Base-by-base conservation (phyloP, 768 basidiomycete species). In the Agrocybe praecox region DNA sequence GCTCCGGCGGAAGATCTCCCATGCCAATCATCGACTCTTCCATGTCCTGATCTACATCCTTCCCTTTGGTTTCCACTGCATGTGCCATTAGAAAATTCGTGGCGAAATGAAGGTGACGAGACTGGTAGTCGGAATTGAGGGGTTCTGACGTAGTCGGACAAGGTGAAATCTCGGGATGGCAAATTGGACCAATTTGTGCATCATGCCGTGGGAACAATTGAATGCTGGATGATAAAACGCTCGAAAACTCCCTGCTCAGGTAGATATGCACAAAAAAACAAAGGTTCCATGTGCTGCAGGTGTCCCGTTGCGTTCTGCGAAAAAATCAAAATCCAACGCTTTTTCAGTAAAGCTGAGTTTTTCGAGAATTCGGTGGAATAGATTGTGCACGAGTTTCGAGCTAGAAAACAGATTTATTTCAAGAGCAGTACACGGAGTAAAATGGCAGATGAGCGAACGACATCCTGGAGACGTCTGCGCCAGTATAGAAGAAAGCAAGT, bases 1-100 rank as follows among this genome's bases (percentile, higher is more conserved):
- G 67, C 56, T 91, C 89, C 11, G 80, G 71, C 0, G 89, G 89
- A 15, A 90, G 72, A 29, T 53, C 49, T 24, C 65, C 51, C 33
- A 77, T 73, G 40, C 65, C 60, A 12, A 48, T 36, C 11, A 18
- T 19, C 53, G 46, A n/a, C 6, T 6, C 10, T 6, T 21, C n/a
- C 17, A n/a, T 26, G 3, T n/a, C 36, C n/a, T 6, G 5, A 40
- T n/a, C 14, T 5, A 40, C 36, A 5, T n/a, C 36, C 14, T 40
- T 12, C 14, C 6, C 12, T 40, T 40, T 12, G 36, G n/a, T 6
- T 15, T 6, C 14, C n/a, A n/a, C 14, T 40, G 36, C n/a, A n/a
- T n/a, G n/a, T n/a, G n/a, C n/a, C n/a, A n/a, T n/a, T n/a, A n/a
- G n/a, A n/a, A n/a, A n/a, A n/a, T n/a, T n/a, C n/a, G n/a, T n/a